These are phyloP conservation scores for Fusarium pseudocircinatum DNA, from an alignment of 2,329 filamentous ascomycete genomes.

Conservation along the genomic window DNA sequence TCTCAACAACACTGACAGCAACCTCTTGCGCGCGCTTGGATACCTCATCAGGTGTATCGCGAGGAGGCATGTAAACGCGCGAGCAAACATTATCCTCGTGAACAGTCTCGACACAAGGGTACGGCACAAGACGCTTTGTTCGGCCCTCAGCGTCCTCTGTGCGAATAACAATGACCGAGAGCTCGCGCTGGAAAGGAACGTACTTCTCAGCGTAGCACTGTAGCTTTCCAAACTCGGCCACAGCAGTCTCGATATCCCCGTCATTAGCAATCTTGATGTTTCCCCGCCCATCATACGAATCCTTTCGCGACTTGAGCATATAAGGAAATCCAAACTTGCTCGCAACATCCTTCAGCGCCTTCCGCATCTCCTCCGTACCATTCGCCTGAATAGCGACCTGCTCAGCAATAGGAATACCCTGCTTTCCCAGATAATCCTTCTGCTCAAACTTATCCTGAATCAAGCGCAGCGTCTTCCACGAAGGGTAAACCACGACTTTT, in stretches of 20 bases:
- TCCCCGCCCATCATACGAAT: conserved; percentile 90
- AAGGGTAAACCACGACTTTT: conserved; percentile 73
- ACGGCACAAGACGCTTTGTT: conserved; percentile 69
- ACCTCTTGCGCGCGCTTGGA: conserved; percentile 65
- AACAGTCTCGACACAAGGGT: conserved; percentile 91
- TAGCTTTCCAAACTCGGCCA: conserved; percentile 73
- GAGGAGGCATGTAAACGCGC: conserved; percentile 85
- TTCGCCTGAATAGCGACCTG: conserved; percentile 69
- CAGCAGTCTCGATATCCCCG: conserved; percentile 67
- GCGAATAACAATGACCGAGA: conserved; percentile 95
- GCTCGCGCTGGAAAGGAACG: conserved; percentile 84
- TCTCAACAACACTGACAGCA: conserved; percentile 68
- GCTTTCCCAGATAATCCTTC: conserved; percentile 78
- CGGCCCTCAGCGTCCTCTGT: conserved; percentile 73
- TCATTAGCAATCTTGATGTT: conserved; percentile 62
- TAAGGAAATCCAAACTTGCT: conserved; percentile 79
- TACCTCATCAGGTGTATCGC: conserved; percentile 79
- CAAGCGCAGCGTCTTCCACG: conserved; percentile 84
- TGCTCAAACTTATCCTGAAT: conserved; percentile 96
- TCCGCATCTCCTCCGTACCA: conserved; percentile 64
- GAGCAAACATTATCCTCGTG: conserved; percentile 97
- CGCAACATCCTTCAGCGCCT: conserved; percentile 71
- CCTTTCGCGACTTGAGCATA: conserved; percentile 91
- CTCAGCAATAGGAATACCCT: conserved; percentile 76
- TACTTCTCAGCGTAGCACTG: conserved; percentile 91